These are phyloP conservation scores for Piper betle DNA, from an alignment of 164 flowering plant genomes.

Conservation along the genomic window DNA sequence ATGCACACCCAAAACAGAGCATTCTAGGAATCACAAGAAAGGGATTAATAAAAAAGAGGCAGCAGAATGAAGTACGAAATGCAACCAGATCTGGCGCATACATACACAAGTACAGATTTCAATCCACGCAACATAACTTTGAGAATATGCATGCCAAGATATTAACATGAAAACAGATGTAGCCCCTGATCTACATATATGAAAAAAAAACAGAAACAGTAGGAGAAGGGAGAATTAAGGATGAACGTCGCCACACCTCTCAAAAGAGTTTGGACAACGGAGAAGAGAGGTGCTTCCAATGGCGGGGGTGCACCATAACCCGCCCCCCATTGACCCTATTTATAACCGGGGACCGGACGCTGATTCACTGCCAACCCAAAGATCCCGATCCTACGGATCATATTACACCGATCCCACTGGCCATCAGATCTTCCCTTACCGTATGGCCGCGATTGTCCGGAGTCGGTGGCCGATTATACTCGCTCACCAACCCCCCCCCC, in stretches of 20 bases:
- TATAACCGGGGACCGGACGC: neutral
- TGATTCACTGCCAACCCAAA: neutral
- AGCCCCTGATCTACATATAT: neutral
- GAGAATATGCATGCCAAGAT: no score
- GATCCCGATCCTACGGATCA: constrained; percentile 2
- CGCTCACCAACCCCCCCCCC: constrained; percentile 9
- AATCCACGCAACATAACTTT: no score
- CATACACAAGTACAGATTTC: no score
- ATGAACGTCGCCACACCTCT: neutral
- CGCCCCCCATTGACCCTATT: neutral
- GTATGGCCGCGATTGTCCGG: constrained; percentile 3
- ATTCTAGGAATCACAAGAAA: neutral
- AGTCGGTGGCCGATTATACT: constrained; percentile 8
- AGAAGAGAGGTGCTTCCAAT: neutral
- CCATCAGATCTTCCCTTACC: constrained; percentile 1
- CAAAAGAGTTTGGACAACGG: neutral
- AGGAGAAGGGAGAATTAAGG: no score
- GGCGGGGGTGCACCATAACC: no score
- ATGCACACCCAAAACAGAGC: neutral
- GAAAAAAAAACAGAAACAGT: neutral
- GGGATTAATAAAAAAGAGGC: neutral
- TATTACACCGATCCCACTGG: neutral
- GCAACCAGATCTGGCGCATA: neutral
- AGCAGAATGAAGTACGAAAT: neutral
- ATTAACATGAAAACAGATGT: neutral